Evolutionary conservation across 768 basidiomycete species (phyloP), one percentile per base, ranked within the genome.

Genomic region (Ephemerocybe angulata): DNA sequence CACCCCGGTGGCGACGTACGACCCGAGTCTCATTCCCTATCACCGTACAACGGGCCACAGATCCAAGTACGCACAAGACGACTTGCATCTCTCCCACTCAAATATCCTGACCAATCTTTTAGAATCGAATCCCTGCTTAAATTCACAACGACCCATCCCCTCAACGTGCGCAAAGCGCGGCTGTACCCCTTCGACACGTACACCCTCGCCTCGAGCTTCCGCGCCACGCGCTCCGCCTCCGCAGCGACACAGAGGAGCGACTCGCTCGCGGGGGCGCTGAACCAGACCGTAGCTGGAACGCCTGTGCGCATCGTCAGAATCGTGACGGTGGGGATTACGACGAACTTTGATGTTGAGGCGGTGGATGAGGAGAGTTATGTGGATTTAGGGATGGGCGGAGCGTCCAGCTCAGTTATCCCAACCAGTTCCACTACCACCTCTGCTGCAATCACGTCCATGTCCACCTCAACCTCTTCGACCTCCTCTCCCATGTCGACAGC

Each of bases 111-210:
- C 43, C 27, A 28, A 27, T 15, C n/a, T 49, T 11, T 17, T 52
- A 84, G 82, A 35, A 76, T 83, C 24, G 79, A 82, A 60, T 80
- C 76, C 56, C 69, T 82, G 12, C 76, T 78, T 29, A 81, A 80
- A 60, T 84, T 84, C 58, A 78, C 82, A 60, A 81, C 76, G 51
- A 77, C 80, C 57, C 78, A 83, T 61, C 75, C 76, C 31, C 72
- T 83, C 24, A 80, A 84, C 55, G 80, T 81, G 11, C 79, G 81
- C 55, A 66, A 77, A 63, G 78, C 78, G 12, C 76, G 72, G 10
- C 62, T 81, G 10, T 84, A 83, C 60, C 83, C 83, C 1, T 84
- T 83, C 63, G 83, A 84, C 62, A 76, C 71, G 0, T 84, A 84
- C 61, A 54, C 69, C 28, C 71, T 83, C 21, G 70, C 77, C 11